Conservation (phyloP, 257 asterid species). For the Coffea canephora region DNA sequence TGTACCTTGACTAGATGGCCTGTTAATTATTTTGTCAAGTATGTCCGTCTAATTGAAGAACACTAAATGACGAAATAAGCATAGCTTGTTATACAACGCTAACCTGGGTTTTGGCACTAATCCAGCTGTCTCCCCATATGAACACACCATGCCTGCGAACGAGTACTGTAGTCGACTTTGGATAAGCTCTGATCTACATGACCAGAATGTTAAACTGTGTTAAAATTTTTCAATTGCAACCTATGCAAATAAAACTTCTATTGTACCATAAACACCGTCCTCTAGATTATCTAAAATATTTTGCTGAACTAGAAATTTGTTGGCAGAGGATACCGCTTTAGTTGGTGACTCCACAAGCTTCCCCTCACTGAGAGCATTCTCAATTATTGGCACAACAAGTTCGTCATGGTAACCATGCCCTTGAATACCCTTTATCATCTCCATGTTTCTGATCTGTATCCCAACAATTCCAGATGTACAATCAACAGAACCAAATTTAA, state of each 20-base stretch:
- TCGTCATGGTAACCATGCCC: constrained; percentile 80
- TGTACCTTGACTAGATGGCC: background rate
- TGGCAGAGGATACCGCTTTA: constrained; percentile 51
- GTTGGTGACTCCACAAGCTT: constrained; percentile 69
- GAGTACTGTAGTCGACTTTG: constrained; percentile 76
- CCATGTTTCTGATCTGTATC: constrained; percentile 74
- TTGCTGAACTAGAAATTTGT: background rate
- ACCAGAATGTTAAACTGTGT: background rate
- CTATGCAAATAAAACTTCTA: no score
- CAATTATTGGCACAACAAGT: constrained; percentile 82
- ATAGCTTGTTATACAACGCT: background rate
- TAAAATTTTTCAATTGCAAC: background rate
- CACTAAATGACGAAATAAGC: background rate
- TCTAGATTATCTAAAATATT: no score
- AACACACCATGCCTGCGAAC: constrained; percentile 85
- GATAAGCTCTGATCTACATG: constrained; percentile 68
- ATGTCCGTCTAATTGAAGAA: background rate
- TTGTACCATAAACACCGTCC: no score
- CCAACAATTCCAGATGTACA: background rate
- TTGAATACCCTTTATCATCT: constrained; percentile 87
- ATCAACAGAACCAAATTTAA: background rate
- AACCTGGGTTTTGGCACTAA: constrained; percentile 83
- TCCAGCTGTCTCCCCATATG: constrained; percentile 90
- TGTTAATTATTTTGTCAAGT: background rate
- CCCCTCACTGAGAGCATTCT: constrained; percentile 80